phyloP scores from a whole-genome alignment of 768 basidiomycete species.

The Pleurotus cornucopiae region DNA sequence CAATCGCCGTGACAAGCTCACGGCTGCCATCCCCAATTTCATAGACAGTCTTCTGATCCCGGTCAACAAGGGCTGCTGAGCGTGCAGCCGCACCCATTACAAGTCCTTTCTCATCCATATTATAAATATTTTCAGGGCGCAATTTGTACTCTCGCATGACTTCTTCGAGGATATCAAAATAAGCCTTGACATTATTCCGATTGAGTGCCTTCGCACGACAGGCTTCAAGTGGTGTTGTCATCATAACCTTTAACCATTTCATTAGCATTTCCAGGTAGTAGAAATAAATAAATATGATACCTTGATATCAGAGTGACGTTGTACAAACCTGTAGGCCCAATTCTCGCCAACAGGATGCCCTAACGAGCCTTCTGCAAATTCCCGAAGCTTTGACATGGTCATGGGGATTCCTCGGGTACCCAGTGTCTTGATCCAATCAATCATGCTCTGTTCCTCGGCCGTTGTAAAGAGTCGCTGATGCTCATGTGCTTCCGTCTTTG shows the following conservation, averaged over 20 bases:
- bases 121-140: slow-evolving; percentile 23
- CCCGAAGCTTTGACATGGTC: slow-evolving; percentile 9
- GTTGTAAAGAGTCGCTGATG: slow-evolving; percentile 14
- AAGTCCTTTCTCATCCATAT: slow-evolving; percentile 28
- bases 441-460: slow-evolving; percentile 19
- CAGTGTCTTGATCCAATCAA: slow-evolving; percentile 20
- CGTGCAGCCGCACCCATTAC: slow-evolving; percentile 21
- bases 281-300: neutral
- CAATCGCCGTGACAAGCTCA: slow-evolving; percentile 38
- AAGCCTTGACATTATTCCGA: slow-evolving; percentile 17
- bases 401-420: slow-evolving; percentile 17
- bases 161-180: slow-evolving; percentile 19
- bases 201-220: slow-evolving; percentile 28
- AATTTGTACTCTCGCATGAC: slow-evolving; percentile 19
- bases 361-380: slow-evolving; percentile 14
- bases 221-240: slow-evolving; percentile 11
- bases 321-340: slow-evolving; percentile 15
- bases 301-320: slow-evolving; percentile 20
- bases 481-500: slow-evolving; percentile 12
- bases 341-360: slow-evolving; percentile 10
- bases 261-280: neutral
- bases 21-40: slow-evolving; percentile 24
- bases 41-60: slow-evolving; percentile 15
- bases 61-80: slow-evolving; percentile 15
- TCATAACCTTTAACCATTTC: slow-evolving; percentile 19